Base-by-base conservation (phyloP, 2,329 filamentous ascomycete species). In the Fusarium haematococcum region DNA sequence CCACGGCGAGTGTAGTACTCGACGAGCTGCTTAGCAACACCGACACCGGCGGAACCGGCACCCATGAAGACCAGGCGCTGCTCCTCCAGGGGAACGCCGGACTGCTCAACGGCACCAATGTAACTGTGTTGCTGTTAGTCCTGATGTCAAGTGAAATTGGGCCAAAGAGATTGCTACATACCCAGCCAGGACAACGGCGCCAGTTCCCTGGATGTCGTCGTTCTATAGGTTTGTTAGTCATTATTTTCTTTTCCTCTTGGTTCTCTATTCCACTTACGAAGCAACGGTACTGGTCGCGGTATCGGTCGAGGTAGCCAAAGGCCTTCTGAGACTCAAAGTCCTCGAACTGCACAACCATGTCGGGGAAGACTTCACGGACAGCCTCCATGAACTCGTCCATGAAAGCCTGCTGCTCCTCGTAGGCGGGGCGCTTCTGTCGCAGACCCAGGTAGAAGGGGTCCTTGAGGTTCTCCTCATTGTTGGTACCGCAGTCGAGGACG, bases 351-450 rank as follows among this genome's bases (percentile, higher is more conserved):
- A 98, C 94, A 54, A 92, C 84, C 90, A 89, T 92, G 16, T 88
- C 84, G 32, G 89, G 90, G 83, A 85, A 91, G 33, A 91, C 89
- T 35, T 98, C 95, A 67, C 92, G 93, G 70, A 94, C 90, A 67
- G 97, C 96, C 79, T 91, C 90, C 97, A 99, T 98, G 87, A 99
- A 93, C 87, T 98, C 97, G 81, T 98, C 97, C 87, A 98, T 91
- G 85, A 98, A 98, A 75, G 94, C 94, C 82, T 93, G 91, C 86
- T 97, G 95, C 79, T 96, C 92, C 63, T 92, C 89, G 23, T 92
- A 86, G 9, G 93, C 88, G 63, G 96, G 90, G 81, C 97, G 96
- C 85, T 93, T 94, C 78, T 93, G 90, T 79, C 95, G 92, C 79
- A 95, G 93, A 79, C 97, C 97, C 81, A 98, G 91, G 87, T 98